Percentiles rank a stretch among this genome's conserved stretches.
Evolutionary conservation across 164 flowering plant genomes (phyloP).

Genomic region (Annona squamosa): DNA sequence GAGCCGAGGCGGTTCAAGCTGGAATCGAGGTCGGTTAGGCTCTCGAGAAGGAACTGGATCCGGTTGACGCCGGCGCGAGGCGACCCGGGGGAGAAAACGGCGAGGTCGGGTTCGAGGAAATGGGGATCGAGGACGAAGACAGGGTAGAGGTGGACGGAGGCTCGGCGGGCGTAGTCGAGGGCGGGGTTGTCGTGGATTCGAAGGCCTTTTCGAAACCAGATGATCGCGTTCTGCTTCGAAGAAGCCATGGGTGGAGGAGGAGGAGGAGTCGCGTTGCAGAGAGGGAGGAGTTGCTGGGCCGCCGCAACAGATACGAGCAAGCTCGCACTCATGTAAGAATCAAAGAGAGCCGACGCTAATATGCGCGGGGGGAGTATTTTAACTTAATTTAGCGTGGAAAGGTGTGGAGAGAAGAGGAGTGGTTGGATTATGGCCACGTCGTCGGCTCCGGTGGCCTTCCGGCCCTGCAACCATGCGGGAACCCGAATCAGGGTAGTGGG

Average conservation of each 20-base stretch:
- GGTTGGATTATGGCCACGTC: not conserved
- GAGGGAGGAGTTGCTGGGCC: not conserved
- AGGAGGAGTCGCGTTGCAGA: conserved; percentile 4
- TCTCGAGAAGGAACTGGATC: conserved; percentile 78
- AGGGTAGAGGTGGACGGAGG: conserved; percentile 47
- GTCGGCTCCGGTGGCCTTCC: not conserved
- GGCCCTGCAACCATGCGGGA: not conserved
- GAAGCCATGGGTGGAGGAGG: not conserved
- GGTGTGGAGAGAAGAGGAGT: not conserved
- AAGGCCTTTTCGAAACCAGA: conserved; percentile 94
- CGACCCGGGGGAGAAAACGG: conserved; percentile 70
- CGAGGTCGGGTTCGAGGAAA: conserved; percentile 67
- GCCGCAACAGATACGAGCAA: not conserved
- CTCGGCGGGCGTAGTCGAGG: conserved; percentile 49
- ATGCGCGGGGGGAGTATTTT: not conserved
- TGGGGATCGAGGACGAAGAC: conserved; percentile 83
- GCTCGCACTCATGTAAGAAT: not conserved
- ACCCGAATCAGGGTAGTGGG: not conserved
- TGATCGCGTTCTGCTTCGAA: conserved; percentile 44
- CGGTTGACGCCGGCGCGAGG: conserved; percentile 65
- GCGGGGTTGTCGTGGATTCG: conserved; percentile 93
- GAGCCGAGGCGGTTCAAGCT: conserved; percentile 68
- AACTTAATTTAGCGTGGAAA: not conserved
- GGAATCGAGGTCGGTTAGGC: conserved; percentile 65
- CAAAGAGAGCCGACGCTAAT: not conserved